A percentile compares a stretch with the other conserved stretches of the same genome.
These are phyloP conservation scores for Pythium brassicae DNA, from an alignment of 352 stramenopile genomes.

Conservation along the genomic window DNA sequence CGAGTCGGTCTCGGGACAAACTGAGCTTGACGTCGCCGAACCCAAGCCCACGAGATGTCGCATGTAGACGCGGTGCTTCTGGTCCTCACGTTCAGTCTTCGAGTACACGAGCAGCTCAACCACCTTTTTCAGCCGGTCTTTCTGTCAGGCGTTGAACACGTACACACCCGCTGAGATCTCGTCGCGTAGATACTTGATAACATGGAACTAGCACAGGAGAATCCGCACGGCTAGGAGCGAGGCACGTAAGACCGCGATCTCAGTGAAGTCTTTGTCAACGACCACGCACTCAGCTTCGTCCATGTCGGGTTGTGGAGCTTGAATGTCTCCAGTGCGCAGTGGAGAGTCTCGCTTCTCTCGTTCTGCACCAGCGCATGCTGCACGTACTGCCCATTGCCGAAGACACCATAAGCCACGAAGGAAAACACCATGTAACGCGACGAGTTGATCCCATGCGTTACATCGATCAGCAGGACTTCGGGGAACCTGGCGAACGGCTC, in stretches of 20 bases:
- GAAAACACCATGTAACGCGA: too few species aligned
- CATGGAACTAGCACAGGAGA: constrained; percentile 25
- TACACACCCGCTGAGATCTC: constrained; percentile 12
- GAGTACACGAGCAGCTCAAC: constrained; percentile 17
- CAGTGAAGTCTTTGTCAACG: constrained; percentile 27
- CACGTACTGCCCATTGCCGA: constrained; percentile 10
- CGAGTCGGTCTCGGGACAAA: too few species aligned
- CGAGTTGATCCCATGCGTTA: too few species aligned
- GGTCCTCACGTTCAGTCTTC: constrained; percentile 1
- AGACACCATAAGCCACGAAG: too few species aligned
- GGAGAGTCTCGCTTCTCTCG: constrained; percentile 10
- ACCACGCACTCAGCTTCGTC: constrained; percentile 13
- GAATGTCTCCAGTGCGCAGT: constrained; percentile 16
- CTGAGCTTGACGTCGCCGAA: neutral
- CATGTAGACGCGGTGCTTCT: constrained; percentile 10
- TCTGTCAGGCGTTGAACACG: constrained; percentile 13
- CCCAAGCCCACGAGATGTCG: constrained; percentile 1
- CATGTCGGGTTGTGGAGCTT: constrained; percentile 16
- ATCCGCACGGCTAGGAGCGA: constrained; percentile 10
- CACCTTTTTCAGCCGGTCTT: constrained; percentile 11
- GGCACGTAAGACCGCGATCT: constrained; percentile 8
- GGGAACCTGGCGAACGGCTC: too few species aligned
- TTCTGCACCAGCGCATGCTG: constrained; percentile 20
- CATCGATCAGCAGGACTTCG: too few species aligned
- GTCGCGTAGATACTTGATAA: constrained; percentile 16